Base-by-base conservation (phyloP, 2,329 filamentous ascomycete species). In the Penicillium brasilianum region DNA sequence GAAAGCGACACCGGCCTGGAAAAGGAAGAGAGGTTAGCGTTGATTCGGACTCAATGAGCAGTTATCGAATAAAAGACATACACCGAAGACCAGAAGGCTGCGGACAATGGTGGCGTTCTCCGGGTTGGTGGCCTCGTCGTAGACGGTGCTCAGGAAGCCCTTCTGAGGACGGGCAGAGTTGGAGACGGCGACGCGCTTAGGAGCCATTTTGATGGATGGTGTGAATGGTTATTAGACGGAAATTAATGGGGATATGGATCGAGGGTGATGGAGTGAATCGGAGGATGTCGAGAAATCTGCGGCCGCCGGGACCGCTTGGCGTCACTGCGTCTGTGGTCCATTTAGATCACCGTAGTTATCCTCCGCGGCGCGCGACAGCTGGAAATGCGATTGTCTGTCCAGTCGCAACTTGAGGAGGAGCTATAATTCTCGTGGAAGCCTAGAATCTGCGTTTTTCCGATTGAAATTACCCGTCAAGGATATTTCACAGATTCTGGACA, bases 31-130 rank as follows among this genome's bases (percentile, higher is more conserved):
- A 34, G 41, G 49, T 52, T 22, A 66, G 73, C 60, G 66, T 44
- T 56, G 53, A 8, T 60, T 41, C 16, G 14, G 2, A 57, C 41
- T 30, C 32, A 8, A 39, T 41, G 16, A 41, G 18, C 39, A 28
- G n/a, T n/a, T 22, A 13, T 16, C 34, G 3, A 4, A 13, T 20
- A 48, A 28, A 48, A 32, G 28, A 81, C 88, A 74, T 83, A 91
- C 88, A 58, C 87, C 88, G 72, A 91, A 91, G 69, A 90, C 76
- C 65, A 85, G 82, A 67, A 91, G 79, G 73, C 88, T 90, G 70
- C 86, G 84, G 62, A 91, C 88, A 59, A 90, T 84, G 59, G 87
- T 84, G 52, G 87, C 83, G 77, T 91, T 91, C 73, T 91, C 89
- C 36, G 88, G 77, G 30, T 85, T 84, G 58, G 87, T 90, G 71